Evolutionary conservation across 768 basidiomycete genomes (phyloP), one percentile per base, ranked within the genome.

Genomic region (Suillus tomentosus): DNA sequence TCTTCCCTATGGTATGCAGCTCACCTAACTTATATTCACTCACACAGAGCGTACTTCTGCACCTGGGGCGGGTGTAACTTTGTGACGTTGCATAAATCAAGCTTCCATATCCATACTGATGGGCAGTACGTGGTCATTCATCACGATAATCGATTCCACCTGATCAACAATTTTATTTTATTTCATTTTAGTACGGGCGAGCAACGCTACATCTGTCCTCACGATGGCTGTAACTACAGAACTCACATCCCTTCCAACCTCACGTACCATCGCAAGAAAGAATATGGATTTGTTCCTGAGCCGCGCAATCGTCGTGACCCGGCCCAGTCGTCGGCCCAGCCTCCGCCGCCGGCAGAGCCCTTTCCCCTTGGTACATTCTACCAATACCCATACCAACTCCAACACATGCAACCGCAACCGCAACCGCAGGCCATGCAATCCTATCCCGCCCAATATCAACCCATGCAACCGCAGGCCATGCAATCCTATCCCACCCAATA

Each of bases 181-280:
- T 31, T 40, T 17, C 8, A 43, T 61, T 61, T 5, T 48, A 76
- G 74, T 61, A 71, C 68, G 3, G 71, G 74, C 13, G 67, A 69
- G 40, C 37, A 60, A 19, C 64, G n/a, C 0, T 75, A 62, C n/a
- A 3, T 2, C 22, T 62, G 62, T 45, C 62, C 56, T 31, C 22
- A 62, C 3, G 42, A 31, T 17, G 40, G 6, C 5, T 62, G 74
- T 53, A 39, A 62, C 15, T 76, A 65, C 57, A 64, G 40, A 39
- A 76, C 74, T 1, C 22, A 63, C 3, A 70, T 73, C 43, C 72
- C 75, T 17, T 69, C 73, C 0, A 62, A 65, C 27, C 43, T 76
- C 8, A 64, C 72, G 14, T 71, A 62, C 54, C 72, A 76, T 50
- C 66, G 75, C 9, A 66, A 70, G 47, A 60, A 55, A 17, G 9